phyloP scores from a whole-genome alignment of 2,329 filamentous ascomycete genomes.

The Pleoardoris graminearum region DNA sequence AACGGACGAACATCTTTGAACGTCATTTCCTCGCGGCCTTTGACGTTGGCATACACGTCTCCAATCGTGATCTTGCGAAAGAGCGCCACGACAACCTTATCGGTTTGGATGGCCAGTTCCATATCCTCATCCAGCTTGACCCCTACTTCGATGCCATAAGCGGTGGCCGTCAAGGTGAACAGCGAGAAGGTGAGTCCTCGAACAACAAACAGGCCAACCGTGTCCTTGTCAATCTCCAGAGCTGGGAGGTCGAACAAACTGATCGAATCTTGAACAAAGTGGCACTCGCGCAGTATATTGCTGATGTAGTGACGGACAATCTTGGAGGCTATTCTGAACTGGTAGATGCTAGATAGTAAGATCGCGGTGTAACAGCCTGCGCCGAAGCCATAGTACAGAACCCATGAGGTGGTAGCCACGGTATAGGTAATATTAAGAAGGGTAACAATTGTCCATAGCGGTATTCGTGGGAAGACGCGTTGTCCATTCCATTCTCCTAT shows the following conservation, averaged over 20 bases:
- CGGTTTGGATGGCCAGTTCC: conserved; percentile 56
- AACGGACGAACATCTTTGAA: conserved; percentile 45
- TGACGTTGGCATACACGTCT: conserved; percentile 59
- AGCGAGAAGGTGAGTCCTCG: conserved; percentile 58
- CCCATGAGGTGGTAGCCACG: conserved; percentile 57
- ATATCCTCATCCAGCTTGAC: conserved; percentile 58
- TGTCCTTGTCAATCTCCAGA: conserved; percentile 59
- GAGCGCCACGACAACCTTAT: conserved; percentile 53
- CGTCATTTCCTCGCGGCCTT: conserved; percentile 58
- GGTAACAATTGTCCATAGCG: conserved; percentile 53
- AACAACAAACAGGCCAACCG: conserved; percentile 57
- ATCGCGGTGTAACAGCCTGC: conserved; percentile 49
- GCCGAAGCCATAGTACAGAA: conserved; percentile 52
- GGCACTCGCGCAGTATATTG: conserved; percentile 47
- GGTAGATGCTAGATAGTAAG: conserved; percentile 51
- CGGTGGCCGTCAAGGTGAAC: conserved; percentile 54
- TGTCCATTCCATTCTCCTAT: conserved; percentile 42
- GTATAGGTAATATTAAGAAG: conserved; percentile 54
- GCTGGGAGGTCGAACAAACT: conserved; percentile 56
- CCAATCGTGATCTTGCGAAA: conserved; percentile 57
- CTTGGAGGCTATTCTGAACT: conserved; percentile 49
- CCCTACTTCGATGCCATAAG: conserved; percentile 58
- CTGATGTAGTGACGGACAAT: conserved; percentile 44
- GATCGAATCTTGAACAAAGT: conserved; percentile 58
- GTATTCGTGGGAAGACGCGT: conserved; percentile 50